Evolutionary conservation across 2,329 filamentous ascomycete species (phyloP), one percentile per base, ranked within the genome.

Genomic region (Aspergillus hortae): DNA sequence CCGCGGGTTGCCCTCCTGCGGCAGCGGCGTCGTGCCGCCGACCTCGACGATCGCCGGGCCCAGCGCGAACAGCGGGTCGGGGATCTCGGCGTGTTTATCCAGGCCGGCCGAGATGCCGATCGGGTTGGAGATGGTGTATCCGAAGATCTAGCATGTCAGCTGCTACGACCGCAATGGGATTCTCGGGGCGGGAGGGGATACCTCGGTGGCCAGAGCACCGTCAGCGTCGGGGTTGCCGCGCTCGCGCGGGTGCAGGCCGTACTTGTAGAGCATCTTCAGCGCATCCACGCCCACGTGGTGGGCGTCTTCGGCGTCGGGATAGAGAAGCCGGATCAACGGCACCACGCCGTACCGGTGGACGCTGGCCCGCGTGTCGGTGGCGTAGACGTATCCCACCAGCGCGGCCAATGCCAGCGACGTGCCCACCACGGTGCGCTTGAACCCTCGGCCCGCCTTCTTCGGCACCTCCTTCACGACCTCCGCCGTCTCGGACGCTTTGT

Each of bases 61-160:
- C 3, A 96, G 76, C 6, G 86, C 90, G 67, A 97, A 89, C 33
- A 99, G 79, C 12, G 86, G 82, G 63, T 92, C 88, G 1, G 92
- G 89, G 49, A 97, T 86, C 56, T 96, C 90, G 49, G 87, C 94
- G 66, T 95, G 83, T 78, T 99, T 97, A 77, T 97, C 94, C 41
- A 99, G 84, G 9, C 94, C 94, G 4, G 90, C 94, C n/a, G 90
- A 95, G 57, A 95, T 96, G 51, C 88, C 94, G 63, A 99, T 85
- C 1, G 94, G 94, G 72, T 96, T 97, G 63, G 82, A 78, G 44
- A 99, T 74, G 4, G 76, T 80, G 56, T 87, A 82, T 33, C 88
- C 90, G 67, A 95, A 96, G 17, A 97, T 86, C 68, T 76, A 54
- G 21, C 32, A 6, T 33, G 9, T 15, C 17, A 40, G 27, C 17